Percentiles rank a stretch among this genome's conserved stretches.
Evolutionary conservation across 805 yeast species (phyloP).

Genomic region (Kregervanrija pseudodelftensis): DNA sequence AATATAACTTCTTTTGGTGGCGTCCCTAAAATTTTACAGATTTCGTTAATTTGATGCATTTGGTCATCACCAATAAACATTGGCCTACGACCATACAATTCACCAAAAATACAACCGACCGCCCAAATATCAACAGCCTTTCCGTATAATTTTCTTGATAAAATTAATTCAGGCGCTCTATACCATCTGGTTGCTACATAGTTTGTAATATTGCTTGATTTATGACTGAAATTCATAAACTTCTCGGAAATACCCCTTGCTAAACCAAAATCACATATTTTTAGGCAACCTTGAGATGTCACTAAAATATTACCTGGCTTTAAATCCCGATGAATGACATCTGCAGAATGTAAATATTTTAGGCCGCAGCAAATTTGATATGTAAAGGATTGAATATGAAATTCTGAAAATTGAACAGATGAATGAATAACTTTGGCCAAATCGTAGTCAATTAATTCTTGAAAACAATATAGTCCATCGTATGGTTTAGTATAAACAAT

Average conservation of each 20-base stretch:
- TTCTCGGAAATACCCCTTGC: constrained; percentile 61
- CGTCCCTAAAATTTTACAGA: constrained; percentile 62
- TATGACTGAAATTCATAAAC: constrained; percentile 26
- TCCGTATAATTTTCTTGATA: constrained; percentile 51
- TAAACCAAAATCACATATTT: constrained; percentile 90
- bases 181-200: constrained; percentile 96
- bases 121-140: constrained; percentile 90
- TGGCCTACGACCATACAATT: constrained; percentile 74
- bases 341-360: constrained; percentile 85
- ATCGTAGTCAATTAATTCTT: constrained; percentile 79
- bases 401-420: constrained; percentile 70
- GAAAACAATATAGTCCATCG: constrained; percentile 85
- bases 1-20: constrained; percentile 46
- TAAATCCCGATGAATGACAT: constrained; percentile 85
- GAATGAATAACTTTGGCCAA: constrained; percentile 76
- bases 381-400: constrained; percentile 66
- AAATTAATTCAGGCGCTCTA: constrained; percentile 83
- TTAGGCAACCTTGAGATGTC: constrained; percentile 63
- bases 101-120: constrained; percentile 84
- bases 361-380: constrained; percentile 84
- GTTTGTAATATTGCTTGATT: constrained; percentile 51
- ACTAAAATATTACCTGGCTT: constrained; percentile 88
- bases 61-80: constrained; percentile 72
- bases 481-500: constrained; percentile 57
- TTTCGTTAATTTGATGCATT: constrained; percentile 62